Conservation (phyloP, 1,284 basidiomycete genomes). For the Ustilago shanxiensis region DNA sequence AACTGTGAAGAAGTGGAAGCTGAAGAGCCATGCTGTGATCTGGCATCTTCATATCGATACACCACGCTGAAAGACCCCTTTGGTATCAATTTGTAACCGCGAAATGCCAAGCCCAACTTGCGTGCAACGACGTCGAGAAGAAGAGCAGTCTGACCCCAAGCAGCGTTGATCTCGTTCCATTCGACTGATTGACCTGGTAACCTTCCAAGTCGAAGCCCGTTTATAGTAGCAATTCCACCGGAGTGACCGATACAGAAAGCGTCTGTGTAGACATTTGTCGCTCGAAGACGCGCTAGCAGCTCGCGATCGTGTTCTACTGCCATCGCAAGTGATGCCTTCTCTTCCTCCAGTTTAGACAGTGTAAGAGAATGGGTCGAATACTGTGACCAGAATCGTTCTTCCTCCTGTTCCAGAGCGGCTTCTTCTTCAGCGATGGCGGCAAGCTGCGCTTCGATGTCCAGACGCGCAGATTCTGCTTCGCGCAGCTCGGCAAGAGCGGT, state of each 20-base stretch:
- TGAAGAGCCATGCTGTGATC: conserved; percentile 17
- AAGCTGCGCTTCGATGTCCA: conserved; percentile 78
- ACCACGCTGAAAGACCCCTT: conserved; percentile 60
- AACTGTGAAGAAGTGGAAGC: conserved; percentile 4
- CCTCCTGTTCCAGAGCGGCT: conserved; percentile 80
- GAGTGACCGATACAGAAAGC: conserved; percentile 98
- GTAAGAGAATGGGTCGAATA: conserved; percentile 80
- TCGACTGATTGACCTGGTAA: conserved; percentile 80
- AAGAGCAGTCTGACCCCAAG: conserved; percentile 95
- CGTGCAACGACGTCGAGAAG: conserved; percentile 82
- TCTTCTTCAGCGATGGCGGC: conserved; percentile 81
- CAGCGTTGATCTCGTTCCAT: conserved; percentile 99
- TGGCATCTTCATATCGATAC: conserved; percentile 37
- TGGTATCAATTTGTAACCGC: conserved; percentile 53
- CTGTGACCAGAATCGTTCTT: conserved; percentile 87
- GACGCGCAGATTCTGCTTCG: conserved; percentile 63
- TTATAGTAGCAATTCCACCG: conserved; percentile 90
- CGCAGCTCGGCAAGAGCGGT: conserved; percentile 35
- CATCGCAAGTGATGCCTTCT: conserved; percentile 79
- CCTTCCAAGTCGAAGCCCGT: conserved; percentile 89
- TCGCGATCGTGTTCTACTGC: conserved; percentile 72
- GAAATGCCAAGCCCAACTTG: conserved; percentile 45
- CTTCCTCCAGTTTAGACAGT: conserved; percentile 77
- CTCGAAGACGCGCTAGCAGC: conserved; percentile 85
- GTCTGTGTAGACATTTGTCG: conserved; percentile 97